Evolutionary conservation across 2,329 filamentous ascomycete genomes (phyloP).

Genomic region (Sporothrix curviconia): DNA sequence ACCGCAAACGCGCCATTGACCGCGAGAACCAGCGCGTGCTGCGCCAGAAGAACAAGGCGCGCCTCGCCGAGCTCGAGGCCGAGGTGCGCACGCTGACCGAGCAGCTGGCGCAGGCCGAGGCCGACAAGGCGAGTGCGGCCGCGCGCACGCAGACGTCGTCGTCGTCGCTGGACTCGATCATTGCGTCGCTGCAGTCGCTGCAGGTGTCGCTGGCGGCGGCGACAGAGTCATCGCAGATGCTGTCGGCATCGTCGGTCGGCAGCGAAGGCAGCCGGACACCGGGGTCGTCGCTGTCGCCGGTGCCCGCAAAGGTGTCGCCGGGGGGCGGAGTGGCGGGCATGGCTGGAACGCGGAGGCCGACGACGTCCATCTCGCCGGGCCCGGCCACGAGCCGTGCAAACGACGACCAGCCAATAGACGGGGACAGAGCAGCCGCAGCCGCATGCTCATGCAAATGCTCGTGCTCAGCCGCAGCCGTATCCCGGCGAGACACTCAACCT

Average conservation of each 20-base stretch:
- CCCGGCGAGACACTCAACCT: neutral
- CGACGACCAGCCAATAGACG: neutral
- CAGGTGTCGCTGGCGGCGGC: conserved; percentile 10
- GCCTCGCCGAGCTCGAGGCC: conserved; percentile 15
- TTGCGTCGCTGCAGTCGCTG: conserved; percentile 11
- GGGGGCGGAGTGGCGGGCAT: neutral
- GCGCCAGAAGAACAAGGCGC: conserved; percentile 17
- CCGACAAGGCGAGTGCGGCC: conserved; percentile 8
- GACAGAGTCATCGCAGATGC: neutral
- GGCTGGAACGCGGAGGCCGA: neutral
- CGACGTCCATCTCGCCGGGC: neutral
- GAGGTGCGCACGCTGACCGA: conserved; percentile 11
- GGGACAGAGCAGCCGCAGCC: neutral
- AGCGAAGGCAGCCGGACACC: conserved; percentile 1
- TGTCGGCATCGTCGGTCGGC: neutral
- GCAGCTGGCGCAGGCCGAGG: conserved; percentile 9
- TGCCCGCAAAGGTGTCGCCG: neutral
- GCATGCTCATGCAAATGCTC: too few relatives aligned
- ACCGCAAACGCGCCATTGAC: conserved; percentile 17
- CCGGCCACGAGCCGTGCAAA: neutral
- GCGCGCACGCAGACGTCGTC: conserved; percentile 9
- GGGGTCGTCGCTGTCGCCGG: conserved; percentile 3
- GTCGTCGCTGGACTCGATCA: conserved; percentile 8
- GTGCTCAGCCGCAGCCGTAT: neutral
- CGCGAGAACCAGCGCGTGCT: conserved; percentile 17